These are phyloP conservation scores for Euphorbia schlechtendalii DNA, from an alignment of 441 rosid species.

Conservation along the genomic window DNA sequence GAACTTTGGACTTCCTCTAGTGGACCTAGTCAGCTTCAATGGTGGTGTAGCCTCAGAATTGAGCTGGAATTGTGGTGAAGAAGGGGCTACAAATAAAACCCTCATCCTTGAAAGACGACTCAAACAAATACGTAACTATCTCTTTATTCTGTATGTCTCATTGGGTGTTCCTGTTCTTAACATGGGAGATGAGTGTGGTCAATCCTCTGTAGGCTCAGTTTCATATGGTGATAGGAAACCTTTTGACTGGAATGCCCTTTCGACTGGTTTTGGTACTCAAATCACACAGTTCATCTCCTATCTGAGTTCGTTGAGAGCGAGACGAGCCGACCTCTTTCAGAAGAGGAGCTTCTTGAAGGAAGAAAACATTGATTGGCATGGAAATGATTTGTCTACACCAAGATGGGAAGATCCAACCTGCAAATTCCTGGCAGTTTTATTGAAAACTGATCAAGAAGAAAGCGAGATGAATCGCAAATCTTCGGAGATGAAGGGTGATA, in stretches of 20 bases:
- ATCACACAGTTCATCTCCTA: slow-evolving; percentile 66
- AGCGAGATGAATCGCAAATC: slow-evolving; percentile 25
- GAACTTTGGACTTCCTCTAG: slow-evolving; percentile 79
- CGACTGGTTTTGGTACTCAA: slow-evolving; percentile 61
- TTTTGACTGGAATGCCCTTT: slow-evolving; percentile 62
- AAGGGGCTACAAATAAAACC: slow-evolving; percentile 69
- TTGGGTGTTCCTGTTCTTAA: slow-evolving; percentile 80
- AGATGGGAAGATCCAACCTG: slow-evolving; percentile 65
- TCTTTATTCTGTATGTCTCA: slow-evolving; percentile 67
- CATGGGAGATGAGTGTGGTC: slow-evolving; percentile 95
- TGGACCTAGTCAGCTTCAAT: slow-evolving; percentile 85
- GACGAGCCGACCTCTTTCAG: slow-evolving; percentile 69
- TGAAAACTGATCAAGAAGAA: slow-evolving; percentile 47
- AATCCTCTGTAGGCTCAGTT: slow-evolving; percentile 66
- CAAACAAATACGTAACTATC: slow-evolving; percentile 75
- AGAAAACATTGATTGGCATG: slow-evolving; percentile 74
- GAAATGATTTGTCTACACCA: slow-evolving; percentile 59
- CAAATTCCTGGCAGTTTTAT: slow-evolving; percentile 63
- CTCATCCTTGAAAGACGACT: slow-evolving; percentile 71
- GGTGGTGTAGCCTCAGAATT: slow-evolving; percentile 43
- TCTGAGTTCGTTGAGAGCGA: slow-evolving; percentile 49
- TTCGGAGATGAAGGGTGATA: slow-evolving; percentile 35
- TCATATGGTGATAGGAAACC: slow-evolving; percentile 42
- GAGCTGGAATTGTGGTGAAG: slow-evolving; percentile 96
- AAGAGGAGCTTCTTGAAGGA: slow-evolving; percentile 48